Conservation (phyloP, 768 basidiomycete species). For the Epithele typhae region DNA sequence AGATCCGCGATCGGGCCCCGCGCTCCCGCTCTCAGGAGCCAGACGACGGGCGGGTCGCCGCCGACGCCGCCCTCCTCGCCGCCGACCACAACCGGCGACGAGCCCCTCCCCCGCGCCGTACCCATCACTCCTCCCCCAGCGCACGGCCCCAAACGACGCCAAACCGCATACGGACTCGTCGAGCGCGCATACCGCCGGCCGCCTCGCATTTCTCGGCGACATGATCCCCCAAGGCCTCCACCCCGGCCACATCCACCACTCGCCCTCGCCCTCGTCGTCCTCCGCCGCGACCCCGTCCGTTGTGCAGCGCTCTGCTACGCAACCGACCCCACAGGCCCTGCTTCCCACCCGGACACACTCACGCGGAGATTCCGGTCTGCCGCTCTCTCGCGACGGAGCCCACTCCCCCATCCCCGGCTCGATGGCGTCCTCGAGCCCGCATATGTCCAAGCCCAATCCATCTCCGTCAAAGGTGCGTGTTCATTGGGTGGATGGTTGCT, state of each 20-base stretch:
- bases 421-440: constrained; percentile 17
- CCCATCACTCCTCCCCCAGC: background rate
- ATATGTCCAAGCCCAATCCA: constrained; percentile 23
- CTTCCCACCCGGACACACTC: constrained; percentile 22
- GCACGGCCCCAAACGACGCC: too few species aligned
- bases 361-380: constrained; percentile 15
- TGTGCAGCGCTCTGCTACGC: constrained; percentile 9
- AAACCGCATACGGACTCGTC: background rate
- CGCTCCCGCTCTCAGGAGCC: background rate
- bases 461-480: constrained; percentile 29
- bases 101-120: constrained; percentile 1
- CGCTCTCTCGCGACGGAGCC: constrained; percentile 21
- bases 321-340: constrained; percentile 15
- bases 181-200: background rate
- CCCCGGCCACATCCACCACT: constrained; percentile 1
- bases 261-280: constrained; percentile 2
- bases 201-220: background rate
- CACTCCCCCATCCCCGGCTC: constrained; percentile 18
- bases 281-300: constrained; percentile 1
- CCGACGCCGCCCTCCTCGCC: background rate
- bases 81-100: background rate
- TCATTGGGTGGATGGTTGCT: too few species aligned
- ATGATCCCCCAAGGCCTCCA: too few species aligned
- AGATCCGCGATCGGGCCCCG: background rate
- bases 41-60: background rate